Base-by-base conservation (phyloP, 441 rosid genomes). In the Corymbia calophylla region DNA sequence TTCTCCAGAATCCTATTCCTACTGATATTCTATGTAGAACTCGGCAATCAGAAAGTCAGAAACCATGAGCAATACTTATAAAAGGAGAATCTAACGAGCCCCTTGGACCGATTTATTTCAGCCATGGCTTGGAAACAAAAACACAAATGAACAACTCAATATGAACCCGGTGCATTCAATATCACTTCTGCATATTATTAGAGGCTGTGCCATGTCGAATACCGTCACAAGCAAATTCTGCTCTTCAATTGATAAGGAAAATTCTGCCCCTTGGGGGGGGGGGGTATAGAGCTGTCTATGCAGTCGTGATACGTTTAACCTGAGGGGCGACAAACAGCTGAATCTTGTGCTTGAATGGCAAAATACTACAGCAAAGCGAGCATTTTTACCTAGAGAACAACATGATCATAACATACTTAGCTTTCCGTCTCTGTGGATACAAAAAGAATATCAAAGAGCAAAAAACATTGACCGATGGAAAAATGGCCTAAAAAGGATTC, bases 401-500 rank as follows among this genome's bases (percentile, higher is more conserved):
- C 84, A 77, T 44, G n/a, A 77, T 73, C 27, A 77, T 21, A 44
- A 51, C 84, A 23, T 77, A 44, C 84, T 77, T 23, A 77, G 84
- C 29, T 44, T 39, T 44, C 18, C 3, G n/a, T 27, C 51, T 77
- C 49, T 23, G 49, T 77, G 0, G 51, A 77, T 44, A 77, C 84
- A 77, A 23, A 44, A 77, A 23, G 84, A 77, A 77, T 39, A 77
- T 77, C 51, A 2, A 86, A 35, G 49, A 86, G 49, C 44, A 54
- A 19, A 19, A 86, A 53, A 68, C 35, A 82, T 35, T 60, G 18
- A 88, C 21, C 48, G 32, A 77, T 2, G 35, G 87, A 47, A 89
- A 44, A 60, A 77, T 80, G 68, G 89, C 87, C 93, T 95, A 93
- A 91, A n/a, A 49, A 53, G 87, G 88, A 89, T 53, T 86, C 62